Base-by-base conservation (phyloP, 352 stramenopile species). In the Plasmopara viticola region DNA sequence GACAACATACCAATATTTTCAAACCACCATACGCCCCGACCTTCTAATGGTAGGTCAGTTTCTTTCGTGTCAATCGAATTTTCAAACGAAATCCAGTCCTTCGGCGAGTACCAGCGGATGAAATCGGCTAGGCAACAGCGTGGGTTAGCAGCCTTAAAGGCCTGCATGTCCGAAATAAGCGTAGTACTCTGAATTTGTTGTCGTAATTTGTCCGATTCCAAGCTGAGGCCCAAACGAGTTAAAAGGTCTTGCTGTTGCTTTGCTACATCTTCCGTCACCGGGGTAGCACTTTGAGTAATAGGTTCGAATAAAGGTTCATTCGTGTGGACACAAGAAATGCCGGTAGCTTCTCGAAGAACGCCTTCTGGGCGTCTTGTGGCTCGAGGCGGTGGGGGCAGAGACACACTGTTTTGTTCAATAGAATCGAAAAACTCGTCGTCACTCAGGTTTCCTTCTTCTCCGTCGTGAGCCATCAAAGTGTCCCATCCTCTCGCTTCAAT, bases 401-500 rank as follows among this genome's bases (percentile, higher is more conserved):
- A 39, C 4, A 40, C 39, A 13, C 72, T 66, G 5, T 78, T 57
- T 28, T 86, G 62, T 44, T 92, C 74, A 9, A 90, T 63, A 9
- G 77, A 84, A 44, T 92, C 82, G 53, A 88, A 92, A 55, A 89
- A 92, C 47, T 92, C 82, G 33, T 92, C 78, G n/a, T 90, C 82
- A 29, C 76, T 88, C 14, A 40, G 59, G 34, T 57, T 68, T 9
- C 55, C 62, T n/a, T 74, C 67, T 12, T 18, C 38, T 44, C 48
- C 53, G 18, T 54, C 41, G 4, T 48, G 35, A 9, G 3, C 34
- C 31, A 15, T 5, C 20, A 13, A 33, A 28, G 2, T 12, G n/a
- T 44, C 28, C 40, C 15, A 12, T 35, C 31, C 31, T 12, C 10
- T 17, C 9, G 1, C 33, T 41, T 41, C 5, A 41, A 41, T 18